These are phyloP conservation scores for Fusarium sp. DNA, from an alignment of 2,329 filamentous ascomycete species.

Conservation along the genomic window DNA sequence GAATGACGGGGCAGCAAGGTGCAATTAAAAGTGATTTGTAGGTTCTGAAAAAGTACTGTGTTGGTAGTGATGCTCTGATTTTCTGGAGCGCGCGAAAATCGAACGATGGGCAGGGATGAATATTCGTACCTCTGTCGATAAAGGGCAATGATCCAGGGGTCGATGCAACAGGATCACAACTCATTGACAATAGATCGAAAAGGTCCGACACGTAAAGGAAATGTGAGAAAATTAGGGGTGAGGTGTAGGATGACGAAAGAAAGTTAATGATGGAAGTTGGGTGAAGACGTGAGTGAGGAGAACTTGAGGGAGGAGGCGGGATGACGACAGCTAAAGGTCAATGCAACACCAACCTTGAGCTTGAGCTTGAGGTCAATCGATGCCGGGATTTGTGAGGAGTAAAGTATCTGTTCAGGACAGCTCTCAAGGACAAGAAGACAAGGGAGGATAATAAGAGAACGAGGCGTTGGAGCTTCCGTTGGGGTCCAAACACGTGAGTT, in stretches of 20 bases:
- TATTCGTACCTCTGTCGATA: constrained; percentile 17
- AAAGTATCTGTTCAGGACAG: neutral
- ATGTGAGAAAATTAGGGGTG: constrained; percentile 1
- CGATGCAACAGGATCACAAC: constrained; percentile 12
- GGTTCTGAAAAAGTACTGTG: constrained; percentile 9
- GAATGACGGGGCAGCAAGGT: neutral
- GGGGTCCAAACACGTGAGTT: constrained; percentile 34
- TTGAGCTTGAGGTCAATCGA: neutral
- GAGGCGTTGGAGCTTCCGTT: constrained; percentile 20
- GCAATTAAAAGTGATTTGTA: neutral
- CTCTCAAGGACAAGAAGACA: neutral
- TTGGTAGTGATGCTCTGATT: constrained; percentile 26
- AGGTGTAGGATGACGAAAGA: constrained; percentile 18
- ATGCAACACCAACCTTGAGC: constrained; percentile 23
- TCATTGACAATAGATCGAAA: constrained; percentile 4
- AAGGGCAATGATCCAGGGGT: constrained; percentile 12
- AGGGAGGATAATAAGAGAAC: constrained; percentile 10
- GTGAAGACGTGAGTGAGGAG: constrained; percentile 8
- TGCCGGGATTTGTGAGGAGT: constrained; percentile 1
- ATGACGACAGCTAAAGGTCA: constrained; percentile 25
- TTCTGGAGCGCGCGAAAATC: constrained; percentile 32
- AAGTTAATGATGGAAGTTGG: constrained; percentile 10
- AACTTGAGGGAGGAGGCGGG: constrained; percentile 19
- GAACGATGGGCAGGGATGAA: constrained; percentile 43
- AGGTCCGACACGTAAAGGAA: neutral